Conservation (phyloP, 495 filamentous ascomycete species). For the Penicillium silybi region DNA sequence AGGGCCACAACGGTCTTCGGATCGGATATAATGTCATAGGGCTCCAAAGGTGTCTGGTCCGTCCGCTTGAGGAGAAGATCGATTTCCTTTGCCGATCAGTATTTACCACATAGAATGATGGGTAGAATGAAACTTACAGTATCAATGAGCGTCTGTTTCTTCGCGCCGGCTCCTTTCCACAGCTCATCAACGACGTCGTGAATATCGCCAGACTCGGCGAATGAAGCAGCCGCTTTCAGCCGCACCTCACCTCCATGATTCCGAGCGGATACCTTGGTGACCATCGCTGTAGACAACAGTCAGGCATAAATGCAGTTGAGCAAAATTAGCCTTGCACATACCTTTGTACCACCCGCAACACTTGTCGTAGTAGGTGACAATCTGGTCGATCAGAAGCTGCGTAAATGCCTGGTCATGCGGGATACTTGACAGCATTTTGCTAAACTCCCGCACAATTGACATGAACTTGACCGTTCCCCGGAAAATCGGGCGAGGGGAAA, state of each 20-base stretch:
- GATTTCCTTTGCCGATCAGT: conserved; percentile 51
- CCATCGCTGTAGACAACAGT: conserved; percentile 30
- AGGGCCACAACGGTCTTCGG: conserved; percentile 77
- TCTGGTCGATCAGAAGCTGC: conserved; percentile 82
- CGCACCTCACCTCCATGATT: conserved; percentile 35
- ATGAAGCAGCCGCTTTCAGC: conserved; percentile 67
- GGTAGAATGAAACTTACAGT: conserved; percentile 24
- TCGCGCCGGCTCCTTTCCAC: conserved; percentile 41
- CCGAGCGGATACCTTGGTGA: conserved; percentile 39
- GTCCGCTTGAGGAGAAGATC: conserved; percentile 61
- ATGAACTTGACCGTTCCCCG: conserved; percentile 90
- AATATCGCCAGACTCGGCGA: conserved; percentile 66
- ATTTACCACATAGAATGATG: neutral
- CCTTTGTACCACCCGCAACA: conserved; percentile 88
- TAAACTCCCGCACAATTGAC: conserved; percentile 80
- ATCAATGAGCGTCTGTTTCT: conserved; percentile 37
- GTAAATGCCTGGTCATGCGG: conserved; percentile 96
- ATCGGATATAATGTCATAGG: conserved; percentile 83
- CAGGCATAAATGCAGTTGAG: neutral
- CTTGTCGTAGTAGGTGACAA: conserved; percentile 84
- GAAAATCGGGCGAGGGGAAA: conserved; percentile 82
- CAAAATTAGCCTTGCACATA: conserved; percentile 17
- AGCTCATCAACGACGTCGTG: conserved; percentile 61
- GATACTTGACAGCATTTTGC: conserved; percentile 89
- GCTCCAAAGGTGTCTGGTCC: conserved; percentile 58